These are phyloP conservation scores for Pezicula neosporulosa DNA, from an alignment of 2,329 filamentous ascomycete genomes.

Conservation along the genomic window DNA sequence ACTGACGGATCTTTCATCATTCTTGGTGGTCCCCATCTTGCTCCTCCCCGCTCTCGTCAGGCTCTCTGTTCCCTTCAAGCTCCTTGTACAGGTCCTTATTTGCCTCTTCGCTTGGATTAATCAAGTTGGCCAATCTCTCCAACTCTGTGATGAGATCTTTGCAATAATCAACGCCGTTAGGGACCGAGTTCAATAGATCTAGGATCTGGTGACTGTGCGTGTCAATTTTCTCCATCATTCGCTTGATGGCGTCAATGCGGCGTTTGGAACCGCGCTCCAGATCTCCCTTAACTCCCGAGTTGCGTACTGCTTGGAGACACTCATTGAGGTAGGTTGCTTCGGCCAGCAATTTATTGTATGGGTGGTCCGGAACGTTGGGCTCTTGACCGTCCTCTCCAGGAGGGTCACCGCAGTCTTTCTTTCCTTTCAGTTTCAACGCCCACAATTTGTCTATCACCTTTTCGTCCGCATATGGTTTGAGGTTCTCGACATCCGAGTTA, in stretches of 20 bases:
- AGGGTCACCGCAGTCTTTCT: slow-evolving; percentile 6
- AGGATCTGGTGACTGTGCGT: slow-evolving; percentile 10
- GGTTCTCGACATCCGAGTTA: slow-evolving; percentile 10
- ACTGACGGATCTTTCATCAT: not conserved
- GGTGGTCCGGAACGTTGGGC: not conserved
- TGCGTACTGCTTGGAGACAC: not conserved
- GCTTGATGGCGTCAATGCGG: slow-evolving; percentile 5
- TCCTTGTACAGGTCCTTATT: slow-evolving; percentile 10
- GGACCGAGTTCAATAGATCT: slow-evolving; percentile 11
- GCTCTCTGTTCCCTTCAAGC: not conserved
- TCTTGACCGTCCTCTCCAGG: not conserved
- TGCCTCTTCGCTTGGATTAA: slow-evolving; percentile 12
- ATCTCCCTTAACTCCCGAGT: not conserved
- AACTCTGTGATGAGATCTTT: slow-evolving; percentile 16
- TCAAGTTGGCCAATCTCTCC: slow-evolving; percentile 10
- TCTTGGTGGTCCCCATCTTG: not conserved
- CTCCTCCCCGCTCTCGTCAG: slow-evolving; percentile 1
- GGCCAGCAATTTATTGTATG: slow-evolving; percentile 3
- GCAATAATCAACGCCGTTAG: slow-evolving; percentile 13
- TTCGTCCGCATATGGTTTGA: slow-evolving; percentile 12
- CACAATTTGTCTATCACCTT: slow-evolving; percentile 12
- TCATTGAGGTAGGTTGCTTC: slow-evolving; percentile 2
- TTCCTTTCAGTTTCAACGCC: slow-evolving; percentile 11
- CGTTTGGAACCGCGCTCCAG: slow-evolving; percentile 1
- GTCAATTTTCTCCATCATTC: slow-evolving; percentile 14